Percentiles rank a stretch among this genome's conserved stretches.
These are phyloP conservation scores for Rhizopogon vinicolor DNA, from an alignment of 768 basidiomycete species.

Conservation along the genomic window DNA sequence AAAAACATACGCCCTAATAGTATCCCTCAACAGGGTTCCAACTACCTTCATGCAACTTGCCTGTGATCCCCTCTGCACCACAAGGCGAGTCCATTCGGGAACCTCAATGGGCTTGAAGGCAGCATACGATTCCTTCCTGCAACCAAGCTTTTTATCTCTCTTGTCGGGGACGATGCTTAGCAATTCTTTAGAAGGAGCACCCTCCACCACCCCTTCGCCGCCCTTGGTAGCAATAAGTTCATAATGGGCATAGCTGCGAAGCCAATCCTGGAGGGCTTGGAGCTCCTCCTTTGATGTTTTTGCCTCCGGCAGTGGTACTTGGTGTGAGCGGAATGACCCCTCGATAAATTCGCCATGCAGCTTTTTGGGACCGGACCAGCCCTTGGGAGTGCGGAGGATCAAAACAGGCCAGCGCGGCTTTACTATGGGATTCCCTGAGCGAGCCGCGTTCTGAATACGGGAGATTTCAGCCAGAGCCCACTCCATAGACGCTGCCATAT, in stretches of 20 bases:
- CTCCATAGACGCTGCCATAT: slow-evolving; percentile 77
- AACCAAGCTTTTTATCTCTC: slow-evolving; percentile 62
- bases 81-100: slow-evolving; percentile 60
- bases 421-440: slow-evolving; percentile 67
- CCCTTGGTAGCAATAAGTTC: slow-evolving; percentile 52
- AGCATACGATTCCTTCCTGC: slow-evolving; percentile 63
- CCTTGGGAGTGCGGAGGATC: slow-evolving; percentile 82
- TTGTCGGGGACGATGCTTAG: slow-evolving; percentile 51
- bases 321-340: slow-evolving; percentile 82
- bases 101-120: slow-evolving; percentile 56
- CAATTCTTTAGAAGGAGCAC: slow-evolving; percentile 51
- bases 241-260: slow-evolving; percentile 61
- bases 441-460: slow-evolving; percentile 76
- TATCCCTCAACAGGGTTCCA: slow-evolving; percentile 52
- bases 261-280: slow-evolving; percentile 62
- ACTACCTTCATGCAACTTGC: slow-evolving; percentile 76
- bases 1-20: slow-evolving; percentile 45
- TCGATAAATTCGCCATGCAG: slow-evolving; percentile 71
- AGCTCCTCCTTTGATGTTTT: slow-evolving; percentile 65
- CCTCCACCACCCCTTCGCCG: slow-evolving; percentile 26
- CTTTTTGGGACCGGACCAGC: slow-evolving; percentile 64
- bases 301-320: slow-evolving; percentile 79
- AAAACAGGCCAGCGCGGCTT: slow-evolving; percentile 94
- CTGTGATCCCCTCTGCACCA: slow-evolving; percentile 48
- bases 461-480: slow-evolving; percentile 75